Evolutionary conservation across 257 asterid genomes (phyloP), one percentile per base, ranked within the genome.

Genomic region (Salvia splendens): DNA sequence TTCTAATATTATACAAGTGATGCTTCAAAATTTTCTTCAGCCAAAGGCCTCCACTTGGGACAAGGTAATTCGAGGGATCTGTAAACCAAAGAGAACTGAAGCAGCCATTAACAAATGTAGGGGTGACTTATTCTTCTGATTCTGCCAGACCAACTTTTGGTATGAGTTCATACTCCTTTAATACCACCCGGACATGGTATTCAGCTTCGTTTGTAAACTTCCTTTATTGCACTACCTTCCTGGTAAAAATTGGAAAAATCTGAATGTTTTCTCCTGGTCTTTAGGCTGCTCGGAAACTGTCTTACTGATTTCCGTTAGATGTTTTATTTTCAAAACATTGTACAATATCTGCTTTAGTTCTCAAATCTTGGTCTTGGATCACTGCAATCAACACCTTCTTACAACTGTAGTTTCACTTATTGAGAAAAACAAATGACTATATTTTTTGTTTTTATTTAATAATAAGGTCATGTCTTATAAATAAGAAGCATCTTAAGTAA

Each of bases 21-120:
- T 91, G 99, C 99, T 94, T 85, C 85, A 65, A 71, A 86, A 80
- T 72, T 79, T 71, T 76, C 83, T 86, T 65, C 73, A 64, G 35
- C 97, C 97, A 17, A 81, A 84, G 72, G 79, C 76, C 53, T 81
- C 88, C 62, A 88, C 96, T 50, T 94, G 92, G 97, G 92, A 86
- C 32, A 83, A 74, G 72, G 78, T 87, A 77, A 70, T 89, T 68
- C 78, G 72, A 67, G 95, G 76, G 72, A 67, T 94, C 68, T 90
- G 90, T 72, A 88, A 80, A 70, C 85, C 80, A 12, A 88, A 78
- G 79, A 94, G 85, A 84, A 77, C 77, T 71, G 78, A 63, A 65
- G 88, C 83, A 24, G 91, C 83, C 60, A 82, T 94, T 69, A 73
- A 84, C 77, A 91, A 82, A 68, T 94, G 99, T 69, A 84, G 96